Base-by-base conservation (phyloP, 345 rosid genomes). In the Geranium rotundifolium region DNA sequence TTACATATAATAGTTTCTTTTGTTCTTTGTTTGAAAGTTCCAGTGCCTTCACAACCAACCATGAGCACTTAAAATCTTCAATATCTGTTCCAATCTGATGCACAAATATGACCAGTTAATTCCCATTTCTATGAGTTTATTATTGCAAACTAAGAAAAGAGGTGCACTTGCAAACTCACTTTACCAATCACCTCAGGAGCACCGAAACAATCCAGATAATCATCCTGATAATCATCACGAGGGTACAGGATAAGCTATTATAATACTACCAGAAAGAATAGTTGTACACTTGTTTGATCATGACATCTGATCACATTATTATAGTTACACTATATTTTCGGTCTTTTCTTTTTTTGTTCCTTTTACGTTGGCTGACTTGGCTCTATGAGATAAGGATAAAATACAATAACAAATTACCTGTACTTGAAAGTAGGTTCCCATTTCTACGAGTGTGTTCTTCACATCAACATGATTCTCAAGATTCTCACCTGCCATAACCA, bases 1-100 rank as follows among this genome's bases (percentile, higher is more conserved):
- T 80, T 81, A 88, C 91, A 71, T 69, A 52, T 72, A 86, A 61
- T 17, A 79, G 57, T 75, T 82, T 78, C 77, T 84, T 81, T 63
- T 89, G 95, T 61, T 81, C 91, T 64, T 79, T 79, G 14, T 72
- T 83, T 71, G 82, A 81, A 50, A 77, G 74, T 76, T 84, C 89
- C 50, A 89, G 73, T 17, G 95, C 89, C 71, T 83, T 86, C 15
- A 86, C 95, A 58, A 89, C 86, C 82, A 89, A 69, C 96, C 96
- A 89, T 2, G 96, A 84, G 80, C 95, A 89, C 76, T 89, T 89
- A 62, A 82, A 81, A 72, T 89, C 96, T 80, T 84, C 89, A 54
- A 86, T 89, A 74, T 89, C 95, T 4, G 95, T 86, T 66, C 96
- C 91, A 54, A 89, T 81, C 95, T 89, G 81, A 41, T 12, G 14